phyloP scores from a whole-genome alignment of 495 filamentous ascomycete species.

The Lophiostoma macrostomum region DNA sequence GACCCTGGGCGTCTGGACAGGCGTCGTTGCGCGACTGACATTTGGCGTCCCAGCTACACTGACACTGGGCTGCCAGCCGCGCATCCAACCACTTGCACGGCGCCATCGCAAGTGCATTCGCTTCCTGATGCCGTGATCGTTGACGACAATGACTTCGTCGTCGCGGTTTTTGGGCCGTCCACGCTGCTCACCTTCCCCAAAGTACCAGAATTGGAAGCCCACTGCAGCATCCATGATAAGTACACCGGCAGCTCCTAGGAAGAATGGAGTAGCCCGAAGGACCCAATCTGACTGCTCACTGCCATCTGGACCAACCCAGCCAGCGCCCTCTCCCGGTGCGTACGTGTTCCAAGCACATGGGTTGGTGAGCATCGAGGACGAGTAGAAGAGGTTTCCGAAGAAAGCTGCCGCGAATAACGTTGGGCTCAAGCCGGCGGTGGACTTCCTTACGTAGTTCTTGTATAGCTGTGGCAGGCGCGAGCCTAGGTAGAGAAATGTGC shows the following conservation, averaged over 20 bases:
- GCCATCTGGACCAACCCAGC: conserved; percentile 61
- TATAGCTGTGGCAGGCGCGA: conserved; percentile 70
- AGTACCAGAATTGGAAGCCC: conserved; percentile 63
- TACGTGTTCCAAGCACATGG: conserved; percentile 64
- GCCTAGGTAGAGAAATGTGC: conserved; percentile 63
- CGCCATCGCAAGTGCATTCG: conserved; percentile 50
- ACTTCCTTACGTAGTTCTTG: conserved; percentile 64
- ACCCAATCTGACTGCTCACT: conserved; percentile 59
- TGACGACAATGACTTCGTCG: conserved; percentile 20
- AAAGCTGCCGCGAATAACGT: conserved; percentile 69
- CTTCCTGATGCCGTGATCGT: conserved; percentile 40
- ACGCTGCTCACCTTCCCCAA: conserved; percentile 45
- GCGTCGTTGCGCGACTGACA: conserved; percentile 17
- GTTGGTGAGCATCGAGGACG: conserved; percentile 61
- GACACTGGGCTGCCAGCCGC: conserved; percentile 59
- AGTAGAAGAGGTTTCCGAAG: conserved; percentile 71
- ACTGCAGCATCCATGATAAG: conserved; percentile 63
- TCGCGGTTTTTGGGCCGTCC: conserved; percentile 14
- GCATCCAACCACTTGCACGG: conserved; percentile 64
- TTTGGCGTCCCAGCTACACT: conserved; percentile 25
- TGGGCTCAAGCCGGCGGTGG: conserved; percentile 67
- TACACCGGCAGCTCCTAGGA: conserved; percentile 68
- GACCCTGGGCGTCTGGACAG: conserved; percentile 13
- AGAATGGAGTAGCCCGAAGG: conserved; percentile 61
- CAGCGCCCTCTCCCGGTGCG: conserved; percentile 60